Evolutionary conservation across 2,329 filamentous ascomycete species (phyloP), one percentile per base, ranked within the genome.

Genomic region (Xylariaceae sp.): DNA sequence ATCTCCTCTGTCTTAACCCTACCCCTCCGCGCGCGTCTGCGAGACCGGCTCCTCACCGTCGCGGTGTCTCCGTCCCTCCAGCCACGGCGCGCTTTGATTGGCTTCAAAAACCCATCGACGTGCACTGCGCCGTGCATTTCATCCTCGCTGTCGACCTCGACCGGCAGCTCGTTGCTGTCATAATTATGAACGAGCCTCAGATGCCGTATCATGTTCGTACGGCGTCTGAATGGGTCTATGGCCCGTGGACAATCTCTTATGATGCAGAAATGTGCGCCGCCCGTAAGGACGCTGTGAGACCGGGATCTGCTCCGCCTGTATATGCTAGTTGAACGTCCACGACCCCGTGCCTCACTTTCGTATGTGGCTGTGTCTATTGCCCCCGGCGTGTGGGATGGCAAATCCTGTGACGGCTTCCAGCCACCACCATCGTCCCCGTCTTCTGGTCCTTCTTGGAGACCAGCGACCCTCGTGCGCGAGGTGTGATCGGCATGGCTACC

Each of bases 71-170:
- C 69, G 1, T 67, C 72, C 39, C 76, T 68, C 79, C 78, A 82
- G 0, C 78, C 79, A 41, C 64, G 70, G 6, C 74, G 70, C 0
- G 73, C 68, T 53, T 73, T 71, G 49, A 88, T 76, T 3, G 79
- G 77, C 63, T 75, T 73, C 61, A 89, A 60, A 63, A 87, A 89
- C 0, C 86, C 83, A 67, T 89, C 86, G 1, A 83, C 77, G 61
- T 88, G 86, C 18, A 88, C 81, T 0, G 76, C 85, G 0, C 84
- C 86, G 8, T 76, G 61, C 62, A 83, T 78, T 62, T 84, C 80
- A 53, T 77, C 79, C 62, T 74, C 78, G 54, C 76, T 72, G 59
- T 70, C 63, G 15, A 66, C 64, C 29, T 63, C 64, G 18, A 72
- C 71, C 30, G 65, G 59, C 18, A 72, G 67, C 12, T 61, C 50